Base-by-base conservation (phyloP, 1,139 yeast genomes). In the Yamadazyma oceani region DNA sequence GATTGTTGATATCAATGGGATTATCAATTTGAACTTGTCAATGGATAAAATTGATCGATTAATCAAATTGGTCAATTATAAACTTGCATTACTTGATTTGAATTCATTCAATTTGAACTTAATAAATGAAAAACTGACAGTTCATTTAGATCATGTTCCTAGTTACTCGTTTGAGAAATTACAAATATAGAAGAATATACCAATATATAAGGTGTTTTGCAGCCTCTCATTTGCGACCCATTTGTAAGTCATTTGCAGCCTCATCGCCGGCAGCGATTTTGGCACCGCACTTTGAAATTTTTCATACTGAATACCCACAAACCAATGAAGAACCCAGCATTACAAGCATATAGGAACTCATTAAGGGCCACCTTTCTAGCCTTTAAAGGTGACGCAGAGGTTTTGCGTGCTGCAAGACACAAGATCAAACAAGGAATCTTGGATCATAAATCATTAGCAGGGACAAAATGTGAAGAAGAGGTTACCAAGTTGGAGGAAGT, bases 291-390 rank as follows among this genome's bases (percentile, higher is more conserved):
- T 6, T 19, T 19, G 8, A 19, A 19, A 19, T 24, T 24, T 11
- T 21, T 21, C 23, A 21, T 21, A 21, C 7, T 21, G 23, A 21
- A 21, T 21, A 21, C 10, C 10, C 23, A n/a, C n/a, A n/a, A n/a
- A n/a, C n/a, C 15, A n/a, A 42, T 40, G 39, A 37, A 11, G 12
- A 42, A 32, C 24, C 36, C 42, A 12, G 76, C 80, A 0, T 51
- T 74, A 27, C 50, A 64, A 16, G 89, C 90, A 0, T 88, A 85
- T 59, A 75, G 88, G 54, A 66, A 69, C 36, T 85, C 89, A 2
- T 62, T 83, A 40, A 73, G 92, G 50, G 90, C 96, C 11, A 80
- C 94, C 1, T 64, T 68, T 31, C 50, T 79, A 3, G 94, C 92
- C 0, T 88, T 88, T 57, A 59, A 64, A 42, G 68, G 72, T 13